Percentiles rank a stretch among this genome's conserved stretches.
phyloP scores from a whole-genome alignment of 2,329 filamentous ascomycete species.

The Talaromyces marneffei region DNA sequence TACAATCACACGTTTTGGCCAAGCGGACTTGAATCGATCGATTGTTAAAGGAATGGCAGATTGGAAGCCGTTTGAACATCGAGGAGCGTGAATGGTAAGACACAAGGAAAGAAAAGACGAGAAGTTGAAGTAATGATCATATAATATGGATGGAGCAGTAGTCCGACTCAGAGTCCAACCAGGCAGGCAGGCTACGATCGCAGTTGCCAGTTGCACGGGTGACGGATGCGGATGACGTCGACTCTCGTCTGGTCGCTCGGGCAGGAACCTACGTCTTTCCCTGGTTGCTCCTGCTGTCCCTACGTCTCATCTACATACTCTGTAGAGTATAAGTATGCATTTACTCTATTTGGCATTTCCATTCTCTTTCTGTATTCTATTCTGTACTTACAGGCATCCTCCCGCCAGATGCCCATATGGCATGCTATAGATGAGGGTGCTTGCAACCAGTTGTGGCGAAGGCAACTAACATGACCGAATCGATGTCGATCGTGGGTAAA shows the following conservation, averaged over 20 bases:
- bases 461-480: not conserved
- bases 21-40: not conserved
- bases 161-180: not conserved
- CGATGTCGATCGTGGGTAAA: not conserved
- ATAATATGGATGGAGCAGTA: not conserved
- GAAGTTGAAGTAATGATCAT: not conserved
- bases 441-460: not conserved
- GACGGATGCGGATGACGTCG: constrained; percentile 33
- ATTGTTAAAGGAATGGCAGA: not conserved
- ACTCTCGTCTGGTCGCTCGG: constrained; percentile 17
- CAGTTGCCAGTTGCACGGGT: constrained; percentile 12
- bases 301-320: not conserved
- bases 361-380: not conserved
- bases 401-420: no score
- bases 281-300: not conserved
- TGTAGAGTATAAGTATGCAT: not conserved
- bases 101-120: not conserved
- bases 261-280: not conserved
- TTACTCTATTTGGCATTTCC: not conserved
- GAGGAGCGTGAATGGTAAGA: not conserved
- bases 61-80: not conserved
- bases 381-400: not conserved
- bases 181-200: constrained; percentile 1
- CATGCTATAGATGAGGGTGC: not conserved
- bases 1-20: constrained; percentile 2